Evolutionary conservation across 805 yeast genomes (phyloP).

Genomic region (Candida schatavii): DNA sequence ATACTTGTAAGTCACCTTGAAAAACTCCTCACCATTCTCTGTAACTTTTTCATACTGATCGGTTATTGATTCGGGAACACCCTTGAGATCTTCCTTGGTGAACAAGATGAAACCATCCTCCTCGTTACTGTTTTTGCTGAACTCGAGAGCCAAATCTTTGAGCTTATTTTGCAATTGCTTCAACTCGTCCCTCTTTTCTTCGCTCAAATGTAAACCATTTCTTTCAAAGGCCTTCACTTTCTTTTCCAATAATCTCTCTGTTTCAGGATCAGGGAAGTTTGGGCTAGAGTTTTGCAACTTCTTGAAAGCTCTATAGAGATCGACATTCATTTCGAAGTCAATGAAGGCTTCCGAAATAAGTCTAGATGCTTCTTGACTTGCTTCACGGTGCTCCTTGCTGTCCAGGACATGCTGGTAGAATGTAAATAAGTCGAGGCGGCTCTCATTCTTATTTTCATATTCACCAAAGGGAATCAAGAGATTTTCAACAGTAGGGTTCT

Average conservation of each 20-base stretch:
- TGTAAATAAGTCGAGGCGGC: conserved; percentile 49
- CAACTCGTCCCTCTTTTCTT: conserved; percentile 52
- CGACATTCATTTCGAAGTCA: conserved; percentile 58
- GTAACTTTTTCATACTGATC: conserved; percentile 52
- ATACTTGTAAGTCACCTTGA: conserved; percentile 73
- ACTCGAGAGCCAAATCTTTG: conserved; percentile 54
- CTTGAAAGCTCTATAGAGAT: conserved; percentile 54
- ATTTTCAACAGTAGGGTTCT: conserved; percentile 52
- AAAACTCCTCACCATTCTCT: conserved; percentile 34
- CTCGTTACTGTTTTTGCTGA: conserved; percentile 66
- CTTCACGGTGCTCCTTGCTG: conserved; percentile 64
- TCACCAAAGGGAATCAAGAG: conserved; percentile 53
- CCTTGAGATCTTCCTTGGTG: conserved; percentile 63
- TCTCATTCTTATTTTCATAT: conserved; percentile 48
- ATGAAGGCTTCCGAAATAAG: conserved; percentile 54
- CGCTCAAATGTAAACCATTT: conserved; percentile 64
- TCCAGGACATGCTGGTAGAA: conserved; percentile 74
- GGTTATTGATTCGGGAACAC: conserved; percentile 66
- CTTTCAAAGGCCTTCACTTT: conserved; percentile 55
- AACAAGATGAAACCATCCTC: conserved; percentile 61
- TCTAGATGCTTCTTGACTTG: conserved; percentile 63
- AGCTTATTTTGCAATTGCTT: conserved; percentile 58
- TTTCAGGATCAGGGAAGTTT: conserved; percentile 48
- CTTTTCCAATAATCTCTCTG: conserved; percentile 56
- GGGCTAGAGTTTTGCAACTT: conserved; percentile 42